A percentile compares a stretch with the other conserved stretches of the same genome.
These are phyloP conservation scores for Oryza nivara DNA, from an alignment of 176 grass and related monocot genomes.

Conservation along the genomic window DNA sequence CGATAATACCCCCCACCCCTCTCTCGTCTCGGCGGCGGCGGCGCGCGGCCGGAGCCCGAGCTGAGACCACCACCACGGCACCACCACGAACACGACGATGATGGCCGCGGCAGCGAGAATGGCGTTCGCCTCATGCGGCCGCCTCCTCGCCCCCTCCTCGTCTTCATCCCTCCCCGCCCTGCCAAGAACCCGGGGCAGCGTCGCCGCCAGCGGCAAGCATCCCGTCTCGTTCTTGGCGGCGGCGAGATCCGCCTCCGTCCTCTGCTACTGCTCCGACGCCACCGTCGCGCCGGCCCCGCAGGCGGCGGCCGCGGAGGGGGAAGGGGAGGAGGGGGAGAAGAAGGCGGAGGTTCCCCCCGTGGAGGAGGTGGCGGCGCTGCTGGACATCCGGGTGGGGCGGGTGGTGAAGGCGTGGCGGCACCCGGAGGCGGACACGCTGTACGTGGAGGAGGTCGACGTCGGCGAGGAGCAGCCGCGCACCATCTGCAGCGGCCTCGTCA, in stretches of 20 bases:
- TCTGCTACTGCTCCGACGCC: constrained; percentile 34
- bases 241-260: constrained; percentile 40
- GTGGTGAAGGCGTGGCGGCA: constrained; percentile 87
- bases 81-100: not conserved
- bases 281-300: not conserved
- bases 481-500: constrained; percentile 95
- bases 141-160: constrained; percentile 18
- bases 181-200: constrained; percentile 8
- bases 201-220: not conserved
- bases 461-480: constrained; percentile 80
- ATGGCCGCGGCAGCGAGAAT: constrained; percentile 40
- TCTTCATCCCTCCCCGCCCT: constrained; percentile 9
- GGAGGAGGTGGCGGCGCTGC: constrained; percentile 55
- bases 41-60: not conserved
- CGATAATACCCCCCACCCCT: too few species aligned
- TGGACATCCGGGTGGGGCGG: constrained; percentile 84
- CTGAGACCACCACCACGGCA: not conserved
- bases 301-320: constrained; percentile 3
- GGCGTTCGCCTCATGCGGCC: constrained; percentile 31
- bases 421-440: constrained; percentile 84
- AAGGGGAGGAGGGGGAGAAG: constrained; percentile 28
- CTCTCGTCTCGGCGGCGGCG: not conserved
- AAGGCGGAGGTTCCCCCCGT: constrained; percentile 46
- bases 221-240: constrained; percentile 34
- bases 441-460: constrained; percentile 91